A percentile compares a stretch with the other conserved stretches of the same genome.
These are phyloP conservation scores for Trichoderma polysporum DNA, from an alignment of 2,329 filamentous ascomycete species.

Conservation along the genomic window DNA sequence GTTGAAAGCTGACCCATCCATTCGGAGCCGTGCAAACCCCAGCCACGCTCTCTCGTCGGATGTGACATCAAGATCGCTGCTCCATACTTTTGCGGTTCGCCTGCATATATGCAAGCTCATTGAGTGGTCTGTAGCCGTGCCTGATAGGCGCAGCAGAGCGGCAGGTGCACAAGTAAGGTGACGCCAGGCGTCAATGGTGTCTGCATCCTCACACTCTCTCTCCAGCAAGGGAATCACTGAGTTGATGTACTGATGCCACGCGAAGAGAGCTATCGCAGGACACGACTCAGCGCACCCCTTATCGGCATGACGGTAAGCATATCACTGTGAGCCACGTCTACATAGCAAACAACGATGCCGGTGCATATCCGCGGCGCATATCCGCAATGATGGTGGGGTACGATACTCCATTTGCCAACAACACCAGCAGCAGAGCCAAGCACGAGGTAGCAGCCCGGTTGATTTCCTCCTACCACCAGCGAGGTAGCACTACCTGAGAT, in stretches of 20 bases:
- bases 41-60: slow-evolving; percentile 5
- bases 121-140: background rate
- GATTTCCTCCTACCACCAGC: background rate
- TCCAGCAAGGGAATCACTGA: background rate
- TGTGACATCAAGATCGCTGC: slow-evolving; percentile 18
- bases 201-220: background rate
- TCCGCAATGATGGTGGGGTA: slow-evolving; percentile 2
- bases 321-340: slow-evolving; percentile 10
- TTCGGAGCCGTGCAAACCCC: background rate
- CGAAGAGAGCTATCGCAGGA: background rate
- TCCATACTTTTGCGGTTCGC: background rate
- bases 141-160: background rate
- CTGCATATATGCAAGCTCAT: slow-evolving; percentile 12
- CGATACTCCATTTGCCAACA: slow-evolving; percentile 3
- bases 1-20: background rate
- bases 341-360: background rate
- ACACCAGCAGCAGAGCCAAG: background rate
- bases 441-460: background rate
- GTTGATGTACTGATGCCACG: background rate
- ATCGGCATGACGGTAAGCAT: background rate
- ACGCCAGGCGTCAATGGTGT: background rate
- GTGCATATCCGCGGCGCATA: background rate
- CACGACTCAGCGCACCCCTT: background rate
- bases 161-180: background rate
- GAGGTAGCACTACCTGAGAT: background rate